phyloP scores from a whole-genome alignment of 2,329 filamentous ascomycete genomes.

The Aspergillus viridinutans region DNA sequence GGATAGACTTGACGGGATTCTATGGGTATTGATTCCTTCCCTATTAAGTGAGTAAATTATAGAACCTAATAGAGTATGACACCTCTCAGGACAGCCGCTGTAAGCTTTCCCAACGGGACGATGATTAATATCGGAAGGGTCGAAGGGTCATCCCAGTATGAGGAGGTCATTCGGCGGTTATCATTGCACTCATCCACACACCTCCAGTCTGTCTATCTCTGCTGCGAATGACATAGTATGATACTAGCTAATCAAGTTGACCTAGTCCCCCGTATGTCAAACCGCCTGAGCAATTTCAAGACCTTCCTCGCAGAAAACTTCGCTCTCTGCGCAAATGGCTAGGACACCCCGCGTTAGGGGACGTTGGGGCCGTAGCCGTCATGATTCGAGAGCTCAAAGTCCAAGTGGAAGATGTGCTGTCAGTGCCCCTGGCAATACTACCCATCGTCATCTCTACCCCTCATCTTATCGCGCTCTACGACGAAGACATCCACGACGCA shows the following conservation, averaged over 20 bases:
- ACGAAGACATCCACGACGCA: not conserved
- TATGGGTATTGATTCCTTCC: not conserved
- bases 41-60: not conserved
- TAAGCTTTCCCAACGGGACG: not conserved
- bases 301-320: not conserved
- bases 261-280: not conserved
- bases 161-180: not conserved
- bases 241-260: not conserved
- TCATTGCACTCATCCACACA: not conserved
- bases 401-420: not conserved
- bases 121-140: not conserved
- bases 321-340: not conserved
- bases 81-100: not conserved
- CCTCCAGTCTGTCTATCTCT: not conserved
- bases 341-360: not conserved
- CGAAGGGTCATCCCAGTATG: not conserved
- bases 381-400: not conserved
- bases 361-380: not conserved
- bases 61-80: not conserved
- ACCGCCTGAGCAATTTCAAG: not conserved
- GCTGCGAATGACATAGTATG: not conserved
- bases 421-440: slow-evolving; percentile 3
- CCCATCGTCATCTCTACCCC: not conserved
- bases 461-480: not conserved
- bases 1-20: not conserved